Evolutionary conservation across 2,329 filamentous ascomycete species (phyloP).

Genomic region (Aureobasidium sp.): DNA sequence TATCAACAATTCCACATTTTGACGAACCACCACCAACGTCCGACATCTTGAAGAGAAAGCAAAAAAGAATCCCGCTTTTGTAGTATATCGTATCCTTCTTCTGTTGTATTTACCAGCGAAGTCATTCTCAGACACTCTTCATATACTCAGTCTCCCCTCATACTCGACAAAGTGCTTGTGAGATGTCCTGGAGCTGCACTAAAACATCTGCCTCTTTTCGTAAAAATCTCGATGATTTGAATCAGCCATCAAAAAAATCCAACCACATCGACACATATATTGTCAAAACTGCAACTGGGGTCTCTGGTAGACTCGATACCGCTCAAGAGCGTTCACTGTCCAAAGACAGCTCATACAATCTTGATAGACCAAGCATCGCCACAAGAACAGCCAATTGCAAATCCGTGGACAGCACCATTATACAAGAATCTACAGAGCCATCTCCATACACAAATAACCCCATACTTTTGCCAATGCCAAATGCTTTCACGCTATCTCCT

Average conservation of each 20-base stretch:
- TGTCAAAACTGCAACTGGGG: no score
- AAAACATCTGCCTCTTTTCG: background rate
- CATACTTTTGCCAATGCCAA: background rate
- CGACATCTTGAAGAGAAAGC: background rate
- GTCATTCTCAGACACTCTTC: background rate
- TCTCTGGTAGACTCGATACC: no score
- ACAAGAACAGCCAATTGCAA: no score
- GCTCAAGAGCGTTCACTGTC: no score
- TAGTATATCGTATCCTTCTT: constrained; percentile 3
- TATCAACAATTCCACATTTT: background rate
- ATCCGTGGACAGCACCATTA: no score
- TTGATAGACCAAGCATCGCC: no score
- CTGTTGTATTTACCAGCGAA: constrained; percentile 7
- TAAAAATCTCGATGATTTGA: background rate
- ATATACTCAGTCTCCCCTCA: background rate
- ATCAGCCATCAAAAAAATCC: background rate
- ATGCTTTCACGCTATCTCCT: background rate
- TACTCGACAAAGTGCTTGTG: no score
- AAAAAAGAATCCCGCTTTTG: background rate
- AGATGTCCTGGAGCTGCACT: background rate
- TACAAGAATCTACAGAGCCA: no score
- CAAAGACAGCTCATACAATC: no score
- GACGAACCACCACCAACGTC: background rate
- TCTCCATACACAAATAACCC: background rate
- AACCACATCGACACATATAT: background rate